Percentiles rank a stretch among this genome's conserved stretches.
Conservation (phyloP, 2,329 filamentous ascomycete genomes). For the Diaporthe batatas region DNA sequence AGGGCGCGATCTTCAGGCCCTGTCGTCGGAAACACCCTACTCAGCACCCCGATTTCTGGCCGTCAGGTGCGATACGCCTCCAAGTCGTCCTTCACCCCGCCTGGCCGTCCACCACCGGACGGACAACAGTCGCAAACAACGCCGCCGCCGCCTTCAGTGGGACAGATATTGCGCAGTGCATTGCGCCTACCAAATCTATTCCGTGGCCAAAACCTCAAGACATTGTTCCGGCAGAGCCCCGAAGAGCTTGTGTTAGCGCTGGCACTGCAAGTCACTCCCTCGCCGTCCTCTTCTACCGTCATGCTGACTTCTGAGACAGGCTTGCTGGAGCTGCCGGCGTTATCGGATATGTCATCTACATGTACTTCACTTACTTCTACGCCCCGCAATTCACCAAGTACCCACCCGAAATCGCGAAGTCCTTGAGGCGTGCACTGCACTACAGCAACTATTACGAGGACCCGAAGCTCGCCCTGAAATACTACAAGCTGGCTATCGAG, state of each 20-base stretch:
- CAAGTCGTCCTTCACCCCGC: neutral
- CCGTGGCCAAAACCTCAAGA: conserved; percentile 54
- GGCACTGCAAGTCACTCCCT: conserved; percentile 52
- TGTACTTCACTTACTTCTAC: conserved; percentile 70
- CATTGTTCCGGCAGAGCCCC: conserved; percentile 57
- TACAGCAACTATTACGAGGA: conserved; percentile 84
- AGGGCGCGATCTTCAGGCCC: neutral
- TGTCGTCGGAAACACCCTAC: neutral
- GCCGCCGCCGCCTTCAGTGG: neutral
- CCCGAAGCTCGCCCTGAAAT: conserved; percentile 81
- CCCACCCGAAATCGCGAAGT: conserved; percentile 79
- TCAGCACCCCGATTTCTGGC: neutral
- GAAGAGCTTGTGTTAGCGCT: conserved; percentile 59
- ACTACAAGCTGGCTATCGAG: conserved; percentile 84
- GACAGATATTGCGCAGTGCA: conserved; percentile 36
- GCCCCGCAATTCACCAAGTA: conserved; percentile 67
- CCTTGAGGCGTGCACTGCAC: conserved; percentile 87
- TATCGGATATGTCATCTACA: conserved; percentile 55
- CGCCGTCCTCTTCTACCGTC: conserved; percentile 47
- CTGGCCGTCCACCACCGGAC: neutral
- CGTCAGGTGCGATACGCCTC: conserved; percentile 34
- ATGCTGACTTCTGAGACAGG: conserved; percentile 51
- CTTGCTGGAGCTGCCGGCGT: conserved; percentile 51
- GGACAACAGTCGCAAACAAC: neutral
- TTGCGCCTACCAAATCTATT: conserved; percentile 52